A percentile compares a stretch with the other conserved stretches of the same genome.
Conservation (phyloP, 805 yeast species). For the Saturnispora zaruensis region DNA sequence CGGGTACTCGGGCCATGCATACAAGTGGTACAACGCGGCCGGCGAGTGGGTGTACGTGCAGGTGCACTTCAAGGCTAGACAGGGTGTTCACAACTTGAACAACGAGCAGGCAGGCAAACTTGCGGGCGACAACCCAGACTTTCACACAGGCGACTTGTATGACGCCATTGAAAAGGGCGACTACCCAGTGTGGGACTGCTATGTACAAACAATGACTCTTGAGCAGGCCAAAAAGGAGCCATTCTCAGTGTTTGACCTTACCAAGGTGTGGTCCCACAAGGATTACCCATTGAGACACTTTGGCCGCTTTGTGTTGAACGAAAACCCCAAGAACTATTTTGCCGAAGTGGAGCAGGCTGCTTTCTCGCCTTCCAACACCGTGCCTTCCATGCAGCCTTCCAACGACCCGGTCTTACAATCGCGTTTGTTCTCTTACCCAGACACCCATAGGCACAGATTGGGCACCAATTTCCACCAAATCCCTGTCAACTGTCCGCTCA, state of each 20-base stretch:
- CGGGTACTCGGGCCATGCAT: conserved; percentile 80
- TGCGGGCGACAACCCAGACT: conserved; percentile 76
- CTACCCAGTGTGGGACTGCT: conserved; percentile 76
- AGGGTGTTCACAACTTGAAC: conserved; percentile 39
- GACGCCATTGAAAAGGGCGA: conserved; percentile 71
- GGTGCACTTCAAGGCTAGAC: conserved; percentile 64
- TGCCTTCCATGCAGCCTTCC: conserved; percentile 74
- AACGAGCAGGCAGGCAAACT: conserved; percentile 61
- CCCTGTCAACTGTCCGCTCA: conserved; percentile 83
- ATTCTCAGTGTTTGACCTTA: conserved; percentile 81
- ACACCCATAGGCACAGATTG: conserved; percentile 77
- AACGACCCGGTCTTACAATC: conserved; percentile 82
- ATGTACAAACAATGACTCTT: conserved; percentile 79
- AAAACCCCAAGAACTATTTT: conserved; percentile 79
- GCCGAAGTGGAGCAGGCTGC: conserved; percentile 86
- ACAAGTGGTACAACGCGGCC: conserved; percentile 66
- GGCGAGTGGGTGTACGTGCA: conserved; percentile 77
- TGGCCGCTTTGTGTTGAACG: conserved; percentile 71
- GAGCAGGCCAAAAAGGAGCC: conserved; percentile 67
- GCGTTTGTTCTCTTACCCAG: conserved; percentile 74
- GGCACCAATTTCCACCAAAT: conserved; percentile 73
- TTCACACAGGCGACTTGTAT: conserved; percentile 72
- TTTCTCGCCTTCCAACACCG: conserved; percentile 77
- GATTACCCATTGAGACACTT: conserved; percentile 81
- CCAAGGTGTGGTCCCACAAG: conserved; percentile 87